Evolutionary conservation across 2,329 filamentous ascomycete species (phyloP).

Genomic region (Emergomyces pasteurianus): DNA sequence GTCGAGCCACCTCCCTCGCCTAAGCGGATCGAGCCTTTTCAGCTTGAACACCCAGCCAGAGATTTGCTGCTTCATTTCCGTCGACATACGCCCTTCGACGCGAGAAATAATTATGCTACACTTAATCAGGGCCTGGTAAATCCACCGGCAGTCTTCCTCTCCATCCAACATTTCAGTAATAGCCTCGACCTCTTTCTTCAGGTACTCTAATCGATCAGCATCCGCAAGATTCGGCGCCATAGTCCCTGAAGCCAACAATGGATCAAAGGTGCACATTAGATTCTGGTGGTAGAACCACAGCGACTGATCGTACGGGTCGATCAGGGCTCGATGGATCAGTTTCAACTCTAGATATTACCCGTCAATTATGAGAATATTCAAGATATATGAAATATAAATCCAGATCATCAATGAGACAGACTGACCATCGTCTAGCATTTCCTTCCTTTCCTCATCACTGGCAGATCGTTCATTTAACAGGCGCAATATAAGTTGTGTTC

Average conservation of each 20-base stretch:
- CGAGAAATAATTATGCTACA: constrained; percentile 51
- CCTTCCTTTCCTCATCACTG: constrained; percentile 48
- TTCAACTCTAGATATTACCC: constrained; percentile 49
- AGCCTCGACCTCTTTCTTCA: constrained; percentile 59
- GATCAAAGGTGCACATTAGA: constrained; percentile 57
- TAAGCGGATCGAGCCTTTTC: constrained; percentile 59
- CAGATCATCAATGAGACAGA: background rate
- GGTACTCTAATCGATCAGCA: constrained; percentile 52
- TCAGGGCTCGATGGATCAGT: constrained; percentile 64
- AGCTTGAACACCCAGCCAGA: constrained; percentile 52
- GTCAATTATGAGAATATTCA: background rate
- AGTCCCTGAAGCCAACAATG: constrained; percentile 33
- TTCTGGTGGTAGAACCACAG: constrained; percentile 96
- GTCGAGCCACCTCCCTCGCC: constrained; percentile 64
- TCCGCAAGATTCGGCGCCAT: constrained; percentile 54
- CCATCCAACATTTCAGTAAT: constrained; percentile 56
- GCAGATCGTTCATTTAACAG: constrained; percentile 61
- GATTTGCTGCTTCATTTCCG: constrained; percentile 37
- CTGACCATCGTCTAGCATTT: constrained; percentile 60
- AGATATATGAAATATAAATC: background rate
- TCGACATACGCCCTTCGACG: constrained; percentile 36
- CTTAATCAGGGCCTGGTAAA: constrained; percentile 75
- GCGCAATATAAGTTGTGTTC: constrained; percentile 69
- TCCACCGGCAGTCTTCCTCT: constrained; percentile 68
- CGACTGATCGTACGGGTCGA: constrained; percentile 87